These are phyloP conservation scores for Coemansia sp. DNA, from an alignment of 192 early-diverging fungal genomes.

Conservation along the genomic window DNA sequence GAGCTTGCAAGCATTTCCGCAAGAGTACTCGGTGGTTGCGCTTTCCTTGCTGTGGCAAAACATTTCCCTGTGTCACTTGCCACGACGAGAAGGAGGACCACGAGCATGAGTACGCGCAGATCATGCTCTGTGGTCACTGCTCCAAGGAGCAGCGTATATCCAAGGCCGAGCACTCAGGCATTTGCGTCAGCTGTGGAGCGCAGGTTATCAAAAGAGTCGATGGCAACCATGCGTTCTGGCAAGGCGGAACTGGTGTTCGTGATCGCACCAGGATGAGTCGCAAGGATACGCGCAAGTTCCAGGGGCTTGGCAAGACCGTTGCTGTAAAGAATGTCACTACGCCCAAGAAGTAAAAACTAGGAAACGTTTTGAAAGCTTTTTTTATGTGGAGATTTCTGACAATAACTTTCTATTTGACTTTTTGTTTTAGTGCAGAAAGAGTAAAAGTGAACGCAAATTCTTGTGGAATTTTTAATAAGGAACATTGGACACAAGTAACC, in stretches of 20 bases:
- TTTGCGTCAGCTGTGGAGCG: constrained; percentile 67
- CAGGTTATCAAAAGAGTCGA: constrained; percentile 58
- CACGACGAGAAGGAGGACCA: constrained; percentile 81
- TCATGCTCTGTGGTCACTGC: constrained; percentile 87
- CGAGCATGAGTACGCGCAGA: constrained; percentile 66
- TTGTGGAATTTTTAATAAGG: too few relatives aligned
- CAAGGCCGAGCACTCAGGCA: constrained; percentile 40
- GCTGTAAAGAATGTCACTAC: constrained; percentile 39
- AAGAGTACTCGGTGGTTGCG: constrained; percentile 90
- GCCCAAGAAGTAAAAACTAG: constrained; percentile 24
- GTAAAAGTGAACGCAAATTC: too few relatives aligned
- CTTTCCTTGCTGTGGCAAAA: constrained; percentile 87
- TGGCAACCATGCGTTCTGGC: constrained; percentile 78
- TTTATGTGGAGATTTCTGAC: not conserved
- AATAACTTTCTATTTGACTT: too few relatives aligned
- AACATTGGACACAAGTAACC: too few relatives aligned
- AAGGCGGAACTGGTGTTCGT: constrained; percentile 86
- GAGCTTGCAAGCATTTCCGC: constrained; percentile 76
- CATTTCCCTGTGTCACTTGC: constrained; percentile 83
- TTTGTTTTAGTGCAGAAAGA: too few relatives aligned
- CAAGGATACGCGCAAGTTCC: constrained; percentile 71
- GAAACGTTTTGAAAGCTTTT: not conserved
- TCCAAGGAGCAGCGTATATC: constrained; percentile 74
- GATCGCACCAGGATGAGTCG: constrained; percentile 72
- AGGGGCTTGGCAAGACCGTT: constrained; percentile 64